Conservation (phyloP, 768 basidiomycete species). For the Lactifluus volemus region DNA sequence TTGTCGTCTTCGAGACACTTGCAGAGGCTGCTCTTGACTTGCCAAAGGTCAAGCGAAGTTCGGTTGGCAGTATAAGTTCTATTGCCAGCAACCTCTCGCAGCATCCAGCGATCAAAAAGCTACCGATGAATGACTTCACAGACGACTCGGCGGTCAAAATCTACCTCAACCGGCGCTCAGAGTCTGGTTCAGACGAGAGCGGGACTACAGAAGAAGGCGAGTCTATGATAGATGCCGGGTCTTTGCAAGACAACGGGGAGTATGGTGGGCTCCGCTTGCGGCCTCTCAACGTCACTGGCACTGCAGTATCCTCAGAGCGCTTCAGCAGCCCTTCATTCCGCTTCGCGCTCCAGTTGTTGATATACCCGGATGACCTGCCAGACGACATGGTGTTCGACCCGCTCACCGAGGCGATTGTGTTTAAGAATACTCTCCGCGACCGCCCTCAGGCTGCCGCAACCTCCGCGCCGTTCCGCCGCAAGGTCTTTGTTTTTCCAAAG, state of each 20-base stretch:
- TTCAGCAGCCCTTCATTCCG: slow-evolving; percentile 77
- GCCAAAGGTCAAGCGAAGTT: slow-evolving; percentile 87
- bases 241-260: slow-evolving; percentile 27
- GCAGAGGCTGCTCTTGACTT: slow-evolving; percentile 72
- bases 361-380: slow-evolving; percentile 86
- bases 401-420: slow-evolving; percentile 87
- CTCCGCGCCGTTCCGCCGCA: slow-evolving; percentile 52
- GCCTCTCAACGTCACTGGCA: slow-evolving; percentile 32
- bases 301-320: slow-evolving; percentile 51
- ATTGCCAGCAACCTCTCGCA: slow-evolving; percentile 84
- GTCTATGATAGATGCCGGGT: slow-evolving; percentile 32
- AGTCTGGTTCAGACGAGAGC: slow-evolving; percentile 33
- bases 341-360: slow-evolving; percentile 80
- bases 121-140: slow-evolving; percentile 96
- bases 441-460: slow-evolving; percentile 34
- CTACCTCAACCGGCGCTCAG: slow-evolving; percentile 68
- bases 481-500: slow-evolving; percentile 87
- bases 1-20: slow-evolving; percentile 83
- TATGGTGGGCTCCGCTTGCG: slow-evolving; percentile 23
- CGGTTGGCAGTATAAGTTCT: slow-evolving; percentile 91
- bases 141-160: slow-evolving; percentile 97
- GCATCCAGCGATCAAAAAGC: slow-evolving; percentile 90
- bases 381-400: slow-evolving; percentile 95
- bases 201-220: slow-evolving; percentile 35
- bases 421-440: slow-evolving; percentile 62